Conservation (phyloP, 78 protist species). For the Fonticula alba region DNA sequence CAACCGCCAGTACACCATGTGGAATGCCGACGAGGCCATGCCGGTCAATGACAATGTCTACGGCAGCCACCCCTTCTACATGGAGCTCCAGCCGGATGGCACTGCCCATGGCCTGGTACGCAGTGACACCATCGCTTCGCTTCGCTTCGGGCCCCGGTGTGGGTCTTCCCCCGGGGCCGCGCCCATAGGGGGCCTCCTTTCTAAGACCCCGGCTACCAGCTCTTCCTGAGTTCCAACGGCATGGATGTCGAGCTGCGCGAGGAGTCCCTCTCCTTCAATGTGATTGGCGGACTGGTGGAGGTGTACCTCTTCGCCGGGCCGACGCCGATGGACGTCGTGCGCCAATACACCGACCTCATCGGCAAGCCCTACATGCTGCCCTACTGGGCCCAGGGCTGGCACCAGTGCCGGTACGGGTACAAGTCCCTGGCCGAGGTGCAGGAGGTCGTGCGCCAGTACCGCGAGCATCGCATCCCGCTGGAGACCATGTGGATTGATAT, state of each 20-base stretch:
- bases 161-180: too few relatives aligned
- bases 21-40: conserved; percentile 26
- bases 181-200: too few relatives aligned
- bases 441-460: conserved; percentile 24
- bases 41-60: conserved; percentile 28
- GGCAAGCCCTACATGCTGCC: conserved; percentile 32
- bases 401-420: conserved; percentile 60
- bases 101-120: conserved; percentile 34
- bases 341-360: conserved; percentile 25
- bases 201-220: too few relatives aligned
- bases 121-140: too few relatives aligned
- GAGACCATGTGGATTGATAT: conserved; percentile 56
- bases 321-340: conserved; percentile 24
- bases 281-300: conserved; percentile 45
- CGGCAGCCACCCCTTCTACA: conserved; percentile 59
- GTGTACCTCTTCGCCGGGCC: conserved; percentile 45
- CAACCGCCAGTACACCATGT: conserved; percentile 22
- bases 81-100: conserved; percentile 17
- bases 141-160: background rate
- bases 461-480: conserved; percentile 31
- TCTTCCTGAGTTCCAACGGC: conserved; percentile 32
- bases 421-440: conserved; percentile 7
- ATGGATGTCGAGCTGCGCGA: conserved; percentile 33
- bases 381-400: conserved; percentile 45
- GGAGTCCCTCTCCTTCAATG: conserved; percentile 17